These are phyloP conservation scores for Puccinia coronata DNA, from an alignment of 1,284 basidiomycete species.

Conservation along the genomic window DNA sequence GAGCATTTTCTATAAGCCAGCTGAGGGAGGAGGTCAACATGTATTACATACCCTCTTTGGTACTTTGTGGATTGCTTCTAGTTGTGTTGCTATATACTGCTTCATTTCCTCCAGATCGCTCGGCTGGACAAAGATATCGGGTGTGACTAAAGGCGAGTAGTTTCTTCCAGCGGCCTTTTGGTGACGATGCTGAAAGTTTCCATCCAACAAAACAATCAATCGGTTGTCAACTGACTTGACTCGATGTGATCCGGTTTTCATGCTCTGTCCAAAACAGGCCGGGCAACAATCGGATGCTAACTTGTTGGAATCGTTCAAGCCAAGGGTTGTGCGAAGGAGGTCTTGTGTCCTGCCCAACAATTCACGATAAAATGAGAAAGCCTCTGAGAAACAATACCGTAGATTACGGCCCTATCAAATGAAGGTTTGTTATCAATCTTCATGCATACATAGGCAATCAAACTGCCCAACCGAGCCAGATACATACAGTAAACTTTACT, in stretches of 20 bases:
- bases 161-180: background rate
- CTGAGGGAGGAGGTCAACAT: too few species aligned
- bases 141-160: background rate
- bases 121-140: background rate
- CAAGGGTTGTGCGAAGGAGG: background rate
- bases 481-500: background rate
- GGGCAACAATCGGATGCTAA: background rate
- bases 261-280: background rate
- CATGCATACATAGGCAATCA: too few species aligned
- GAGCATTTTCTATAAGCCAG: too few species aligned
- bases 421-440: too few species aligned
- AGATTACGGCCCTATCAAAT: background rate
- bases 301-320: background rate
- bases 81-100: background rate
- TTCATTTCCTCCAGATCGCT: background rate
- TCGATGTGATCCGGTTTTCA: background rate
- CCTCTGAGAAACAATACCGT: background rate
- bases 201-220: background rate
- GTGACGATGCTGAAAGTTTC: slow-evolving; percentile 18
- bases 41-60: background rate
- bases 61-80: background rate
- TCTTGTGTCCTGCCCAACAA: background rate
- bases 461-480: too few species aligned
- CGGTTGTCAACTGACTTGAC: background rate
- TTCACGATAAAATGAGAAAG: background rate